Conservation (phyloP, 345 rosid species). For the Eucalyptus marginata region DNA sequence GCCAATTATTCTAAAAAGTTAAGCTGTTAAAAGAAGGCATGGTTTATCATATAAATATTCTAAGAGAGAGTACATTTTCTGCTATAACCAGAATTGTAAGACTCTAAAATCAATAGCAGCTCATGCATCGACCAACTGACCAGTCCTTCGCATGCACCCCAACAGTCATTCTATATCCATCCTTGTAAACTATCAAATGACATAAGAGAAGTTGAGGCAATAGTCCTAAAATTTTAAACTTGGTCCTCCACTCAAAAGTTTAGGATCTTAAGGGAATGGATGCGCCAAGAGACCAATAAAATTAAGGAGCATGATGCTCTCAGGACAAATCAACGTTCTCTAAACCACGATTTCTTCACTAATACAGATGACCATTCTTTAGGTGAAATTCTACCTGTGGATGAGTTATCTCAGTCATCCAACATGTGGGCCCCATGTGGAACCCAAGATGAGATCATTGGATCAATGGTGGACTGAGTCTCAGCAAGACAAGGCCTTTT, state of each 20-base stretch:
- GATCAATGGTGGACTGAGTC: not conserved
- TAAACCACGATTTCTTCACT: not conserved
- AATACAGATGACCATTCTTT: not conserved
- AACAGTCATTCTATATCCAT: not conserved
- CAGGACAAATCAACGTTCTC: not conserved
- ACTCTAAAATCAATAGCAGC: not conserved
- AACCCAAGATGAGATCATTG: not conserved
- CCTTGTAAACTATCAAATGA: not conserved
- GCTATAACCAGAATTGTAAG: not conserved
- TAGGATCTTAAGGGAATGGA: not conserved
- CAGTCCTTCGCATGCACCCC: not conserved
- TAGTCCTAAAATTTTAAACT: not conserved
- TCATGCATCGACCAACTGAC: not conserved
- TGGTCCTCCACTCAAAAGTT: not conserved
- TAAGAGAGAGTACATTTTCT: not conserved
- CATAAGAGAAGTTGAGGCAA: not conserved
- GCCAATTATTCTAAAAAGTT: too few relatives aligned
- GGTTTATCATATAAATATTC: too few relatives aligned
- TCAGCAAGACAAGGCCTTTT: not conserved
- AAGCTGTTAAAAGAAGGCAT: accelerated
- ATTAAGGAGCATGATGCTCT: not conserved
- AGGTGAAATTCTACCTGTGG: not conserved
- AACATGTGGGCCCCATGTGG: not conserved
- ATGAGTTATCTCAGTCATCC: not conserved
- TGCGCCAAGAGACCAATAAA: not conserved